A percentile compares a stretch with the other conserved stretches of the same genome.
These are phyloP conservation scores for Mycothermus thermophilus DNA, from an alignment of 495 filamentous ascomycete species.

Conservation along the genomic window DNA sequence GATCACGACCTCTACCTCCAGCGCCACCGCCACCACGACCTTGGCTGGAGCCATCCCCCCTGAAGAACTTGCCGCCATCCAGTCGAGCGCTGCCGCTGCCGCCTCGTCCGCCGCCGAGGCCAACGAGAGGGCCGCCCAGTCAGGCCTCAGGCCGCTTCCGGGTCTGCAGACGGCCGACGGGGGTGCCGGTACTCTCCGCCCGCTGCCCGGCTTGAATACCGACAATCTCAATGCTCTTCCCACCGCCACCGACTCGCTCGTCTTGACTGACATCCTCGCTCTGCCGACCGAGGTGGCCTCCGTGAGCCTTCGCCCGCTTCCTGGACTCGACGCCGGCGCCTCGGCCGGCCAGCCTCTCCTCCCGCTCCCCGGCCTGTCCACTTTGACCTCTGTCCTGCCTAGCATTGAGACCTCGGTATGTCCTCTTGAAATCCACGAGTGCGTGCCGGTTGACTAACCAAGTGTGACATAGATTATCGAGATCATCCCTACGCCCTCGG, in stretches of 20 bases:
- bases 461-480: no score
- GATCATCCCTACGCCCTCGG: no score
- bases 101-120: constrained; percentile 8
- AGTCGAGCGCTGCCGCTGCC: constrained; percentile 7
- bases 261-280: no score
- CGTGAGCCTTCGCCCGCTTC: no score
- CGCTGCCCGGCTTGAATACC: constrained; percentile 10
- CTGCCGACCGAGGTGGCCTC: constrained; percentile 1
- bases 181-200: constrained; percentile 6
- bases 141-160: constrained; percentile 11
- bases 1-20: background rate
- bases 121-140: constrained; percentile 4
- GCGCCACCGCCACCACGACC: background rate
- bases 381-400: constrained; percentile 4
- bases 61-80: constrained; percentile 6
- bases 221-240: constrained; percentile 1
- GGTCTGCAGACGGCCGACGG: constrained; percentile 8
- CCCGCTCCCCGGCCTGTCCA: no score
- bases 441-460: no score
- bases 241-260: background rate
- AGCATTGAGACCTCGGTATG: constrained; percentile 10
- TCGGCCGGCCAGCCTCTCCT: no score
- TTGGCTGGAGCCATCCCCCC: constrained; percentile 2
- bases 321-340: constrained; percentile 4
- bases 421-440: no score